Evolutionary conservation across 2,329 filamentous ascomycete species (phyloP), one percentile per base, ranked within the genome.

Genomic region (Bipolaris gigantea): DNA sequence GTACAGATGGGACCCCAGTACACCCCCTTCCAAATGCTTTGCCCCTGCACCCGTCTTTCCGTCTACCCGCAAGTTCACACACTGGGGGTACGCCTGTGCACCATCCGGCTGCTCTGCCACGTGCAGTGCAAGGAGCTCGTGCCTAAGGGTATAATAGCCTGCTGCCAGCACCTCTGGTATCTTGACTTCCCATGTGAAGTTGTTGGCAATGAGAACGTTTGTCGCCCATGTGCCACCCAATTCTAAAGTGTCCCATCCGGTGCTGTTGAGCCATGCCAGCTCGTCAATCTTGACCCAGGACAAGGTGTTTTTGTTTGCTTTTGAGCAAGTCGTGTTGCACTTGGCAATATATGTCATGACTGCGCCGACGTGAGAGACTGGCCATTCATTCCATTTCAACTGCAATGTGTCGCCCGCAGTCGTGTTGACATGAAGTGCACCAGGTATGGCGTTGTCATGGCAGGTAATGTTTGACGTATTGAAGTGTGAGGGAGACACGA

Each of bases 391-490:
- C 83, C 83, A 85, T 40, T 76, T 72, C 5, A 85, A 30, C 19
- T 25, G 72, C 55, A 89, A 68, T 9, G 77, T 77, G 59, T 76
- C 75, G 49, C 86, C 87, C 5, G 85, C 85, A 5, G 77, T 75
- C 16, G 85, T 79, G 11, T 79, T 73, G 16, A 82, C 81, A 57
- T 80, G 77, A 39, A 78, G 73, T 11, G 72, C 62, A 18, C 79
- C 82, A 73, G 80, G 78, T 5, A 76, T 75, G 10, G 81, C 83
- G 35, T 75, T 72, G 64, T 76, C 76, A 75, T 88, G 85, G 75
- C 84, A 86, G 67, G 83, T 80, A 47, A 86, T 84, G 40, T 64
- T 51, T 3, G 63, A 53, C 2, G 60, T 65, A 39, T 64, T 62
- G 64, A 67, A 68, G 3, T 47, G 38, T 3, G 52, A 60, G 9